Evolutionary conservation across 2,329 filamentous ascomycete genomes (phyloP).

Genomic region (Phoma sp.): DNA sequence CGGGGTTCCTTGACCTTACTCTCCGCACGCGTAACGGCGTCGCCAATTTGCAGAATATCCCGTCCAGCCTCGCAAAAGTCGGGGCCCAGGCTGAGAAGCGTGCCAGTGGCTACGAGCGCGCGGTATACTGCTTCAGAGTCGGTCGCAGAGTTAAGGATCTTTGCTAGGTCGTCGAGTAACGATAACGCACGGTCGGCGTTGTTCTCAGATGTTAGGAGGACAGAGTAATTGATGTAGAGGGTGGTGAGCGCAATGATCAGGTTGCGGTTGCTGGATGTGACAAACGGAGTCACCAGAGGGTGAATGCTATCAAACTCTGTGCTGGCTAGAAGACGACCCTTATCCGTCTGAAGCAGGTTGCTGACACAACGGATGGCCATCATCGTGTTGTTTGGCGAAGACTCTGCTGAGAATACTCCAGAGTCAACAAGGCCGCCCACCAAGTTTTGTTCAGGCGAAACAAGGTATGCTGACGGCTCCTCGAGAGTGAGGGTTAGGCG

Average conservation of each 20-base stretch:
- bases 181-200: slow-evolving; percentile 59
- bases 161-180: slow-evolving; percentile 68
- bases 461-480: slow-evolving; percentile 67
- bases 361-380: slow-evolving; percentile 81
- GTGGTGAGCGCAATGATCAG: slow-evolving; percentile 84
- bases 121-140: slow-evolving; percentile 88
- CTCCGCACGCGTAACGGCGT: slow-evolving; percentile 57
- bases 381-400: slow-evolving; percentile 83
- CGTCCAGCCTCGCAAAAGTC: slow-evolving; percentile 66
- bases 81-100: slow-evolving; percentile 69
- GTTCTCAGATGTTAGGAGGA: slow-evolving; percentile 66
- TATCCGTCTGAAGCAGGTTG: slow-evolving; percentile 80
- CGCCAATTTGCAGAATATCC: slow-evolving; percentile 63
- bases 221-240: slow-evolving; percentile 82
- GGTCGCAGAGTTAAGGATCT: slow-evolving; percentile 69
- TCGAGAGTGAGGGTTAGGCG: slow-evolving; percentile 79
- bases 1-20: slow-evolving; percentile 66
- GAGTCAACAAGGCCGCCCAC: slow-evolving; percentile 65
- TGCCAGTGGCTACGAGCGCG: slow-evolving; percentile 82
- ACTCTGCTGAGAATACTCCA: slow-evolving; percentile 64
- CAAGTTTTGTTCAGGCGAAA: slow-evolving; percentile 64
- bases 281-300: slow-evolving; percentile 68
- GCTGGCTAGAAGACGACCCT: slow-evolving; percentile 69
- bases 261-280: slow-evolving; percentile 71
- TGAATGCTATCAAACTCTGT: slow-evolving; percentile 67